Evolutionary conservation across 1,284 basidiomycete genomes (phyloP).

Genomic region (Nidula niveotomentosa): DNA sequence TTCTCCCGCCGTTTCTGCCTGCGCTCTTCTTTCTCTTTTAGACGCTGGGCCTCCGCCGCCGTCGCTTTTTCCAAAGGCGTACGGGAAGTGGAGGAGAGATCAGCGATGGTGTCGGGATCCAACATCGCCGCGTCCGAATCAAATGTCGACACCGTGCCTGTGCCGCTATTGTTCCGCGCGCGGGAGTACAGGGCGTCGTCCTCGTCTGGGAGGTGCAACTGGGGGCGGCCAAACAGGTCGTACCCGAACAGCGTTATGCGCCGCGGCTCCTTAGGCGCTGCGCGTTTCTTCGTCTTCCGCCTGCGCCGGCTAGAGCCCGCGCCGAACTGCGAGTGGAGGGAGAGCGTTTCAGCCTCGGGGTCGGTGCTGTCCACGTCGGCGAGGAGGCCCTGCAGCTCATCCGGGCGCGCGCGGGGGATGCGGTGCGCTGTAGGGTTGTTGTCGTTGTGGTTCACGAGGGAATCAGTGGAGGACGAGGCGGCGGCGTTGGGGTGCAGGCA

Average conservation of each 20-base stretch:
- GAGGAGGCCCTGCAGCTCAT: constrained; percentile 63
- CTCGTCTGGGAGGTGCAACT: constrained; percentile 54
- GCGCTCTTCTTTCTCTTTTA: constrained; percentile 45
- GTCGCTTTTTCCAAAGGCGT: constrained; percentile 30
- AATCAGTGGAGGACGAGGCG: constrained; percentile 20
- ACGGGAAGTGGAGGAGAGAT: constrained; percentile 23
- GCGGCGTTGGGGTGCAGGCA: constrained; percentile 37
- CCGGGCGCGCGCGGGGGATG: constrained; percentile 42
- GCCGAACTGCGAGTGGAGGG: constrained; percentile 65
- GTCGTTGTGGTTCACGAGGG: constrained; percentile 13
- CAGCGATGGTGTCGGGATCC: constrained; percentile 51
- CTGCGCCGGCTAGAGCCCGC: constrained; percentile 28
- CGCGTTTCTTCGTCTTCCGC: constrained; percentile 25
- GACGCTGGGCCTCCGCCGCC: constrained; percentile 36
- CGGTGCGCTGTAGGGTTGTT: constrained; percentile 30
- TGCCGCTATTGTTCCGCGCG: constrained; percentile 11
- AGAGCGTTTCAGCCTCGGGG: constrained; percentile 59
- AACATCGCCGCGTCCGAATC: constrained; percentile 69
- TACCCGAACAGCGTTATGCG: constrained; percentile 60
- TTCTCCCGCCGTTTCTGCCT: constrained; percentile 41
- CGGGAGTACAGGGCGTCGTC: constrained; percentile 34
- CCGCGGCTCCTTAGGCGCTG: constrained; percentile 17
- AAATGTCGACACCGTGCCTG: constrained; percentile 50
- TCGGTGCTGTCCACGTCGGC: constrained; percentile 34
- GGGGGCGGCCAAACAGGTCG: constrained; percentile 55